Evolutionary conservation across 2,329 filamentous ascomycete species (phyloP), one percentile per base, ranked within the genome.

Genomic region (Lizonia empirigonia): DNA sequence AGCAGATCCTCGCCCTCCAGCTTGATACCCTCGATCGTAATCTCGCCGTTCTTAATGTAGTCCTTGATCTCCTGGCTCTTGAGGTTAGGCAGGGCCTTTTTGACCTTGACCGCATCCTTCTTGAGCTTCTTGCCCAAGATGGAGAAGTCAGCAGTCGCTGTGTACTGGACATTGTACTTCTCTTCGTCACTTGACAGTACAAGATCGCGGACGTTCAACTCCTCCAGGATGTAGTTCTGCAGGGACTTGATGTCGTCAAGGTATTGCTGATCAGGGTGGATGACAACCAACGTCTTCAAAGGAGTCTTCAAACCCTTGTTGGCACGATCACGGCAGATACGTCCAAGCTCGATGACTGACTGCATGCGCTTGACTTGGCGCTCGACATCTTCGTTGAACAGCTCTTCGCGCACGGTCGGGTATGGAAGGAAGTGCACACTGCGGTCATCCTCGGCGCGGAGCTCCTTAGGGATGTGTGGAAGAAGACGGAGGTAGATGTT

Each of bases 121-220:
- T 96, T 96, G 63, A 97, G 82, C 78, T 97, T 97, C 83, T 96
- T 96, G 59, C 94, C 94, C 13, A 99, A 82, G 2, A 90, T 88
- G 12, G 94, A 91, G 88, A 94, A 97, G 74, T 99, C 94, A 7
- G 91, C 92, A 30, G 84, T 85, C 13, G 93, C 90, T 55, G 89
- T 91, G 77, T 97, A 96, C 69, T 94, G 87, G 36, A 99, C 91
- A 46, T 91, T 90, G 78, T 97, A 97, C 71, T 88, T 90, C 47
- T 85, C 87, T 76, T 97, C 94, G 58, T 97, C 91, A 7, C 84
- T 86, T 2, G 90, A 91, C 44, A 97, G 81, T 9, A 96, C 79
- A 22, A 97, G 79, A 56, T 96, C 90, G 56, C 88, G 85, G 39
- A 99, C 82, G 69, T 97, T 99, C 41, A 97, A 80, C 76, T 97